These are phyloP conservation scores for Podila epigama DNA, from an alignment of 192 early-diverging fungal species.

Conservation along the genomic window DNA sequence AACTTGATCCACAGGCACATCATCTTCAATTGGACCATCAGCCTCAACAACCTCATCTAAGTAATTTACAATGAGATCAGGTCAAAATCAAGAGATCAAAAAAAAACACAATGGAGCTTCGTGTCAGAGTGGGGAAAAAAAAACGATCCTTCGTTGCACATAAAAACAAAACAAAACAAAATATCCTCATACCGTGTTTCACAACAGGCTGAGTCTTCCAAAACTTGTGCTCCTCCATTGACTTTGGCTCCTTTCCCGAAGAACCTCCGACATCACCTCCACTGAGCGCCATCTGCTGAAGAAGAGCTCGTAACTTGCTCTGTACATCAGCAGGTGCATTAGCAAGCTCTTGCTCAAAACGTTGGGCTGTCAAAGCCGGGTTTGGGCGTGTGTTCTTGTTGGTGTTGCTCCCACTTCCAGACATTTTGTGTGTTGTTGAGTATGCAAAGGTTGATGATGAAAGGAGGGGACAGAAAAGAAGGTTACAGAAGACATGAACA, in stretches of 20 bases:
- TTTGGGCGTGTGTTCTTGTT: constrained; percentile 5
- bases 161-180: background rate
- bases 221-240: constrained; percentile 81
- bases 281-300: constrained; percentile 33
- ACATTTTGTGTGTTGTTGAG: too few relatives aligned
- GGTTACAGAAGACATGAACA: too few relatives aligned
- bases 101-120: background rate
- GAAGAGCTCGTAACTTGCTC: constrained; percentile 29
- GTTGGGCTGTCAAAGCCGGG: constrained; percentile 5
- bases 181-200: constrained; percentile 59
- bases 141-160: too few relatives aligned
- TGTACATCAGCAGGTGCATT: constrained; percentile 47
- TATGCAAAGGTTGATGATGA: too few relatives aligned
- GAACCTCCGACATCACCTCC: constrained; percentile 4
- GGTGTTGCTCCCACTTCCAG: background rate
- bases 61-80: background rate
- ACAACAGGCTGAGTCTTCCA: constrained; percentile 98
- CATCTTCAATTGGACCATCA: constrained; percentile 84
- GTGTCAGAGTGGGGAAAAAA: background rate
- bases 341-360: constrained; percentile 36
- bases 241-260: constrained; percentile 50
- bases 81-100: constrained; percentile 4
- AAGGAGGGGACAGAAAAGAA: too few relatives aligned
- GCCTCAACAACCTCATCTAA: constrained; percentile 73
- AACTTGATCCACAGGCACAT: constrained; percentile 79